These are phyloP conservation scores for Crithidia mellificae DNA, from an alignment of 208 protist genomes.

Conservation along the genomic window DNA sequence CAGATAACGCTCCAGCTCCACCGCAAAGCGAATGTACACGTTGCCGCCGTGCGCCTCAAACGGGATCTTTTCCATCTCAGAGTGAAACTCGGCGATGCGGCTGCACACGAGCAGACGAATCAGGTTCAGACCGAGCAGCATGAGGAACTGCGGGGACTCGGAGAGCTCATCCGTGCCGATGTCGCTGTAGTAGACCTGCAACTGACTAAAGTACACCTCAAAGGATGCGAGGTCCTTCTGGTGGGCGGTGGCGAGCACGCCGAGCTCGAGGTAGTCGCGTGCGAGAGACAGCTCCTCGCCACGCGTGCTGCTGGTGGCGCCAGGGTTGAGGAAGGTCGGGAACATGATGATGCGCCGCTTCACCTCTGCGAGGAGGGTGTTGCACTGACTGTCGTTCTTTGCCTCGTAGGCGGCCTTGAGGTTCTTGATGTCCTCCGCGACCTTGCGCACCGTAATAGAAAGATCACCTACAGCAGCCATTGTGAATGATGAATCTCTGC, in stretches of 20 bases:
- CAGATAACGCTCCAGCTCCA: constrained; percentile 87
- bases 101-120: constrained; percentile 86
- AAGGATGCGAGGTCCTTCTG: constrained; percentile 79
- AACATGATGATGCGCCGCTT: constrained; percentile 82
- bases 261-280: constrained; percentile 86
- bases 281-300: constrained; percentile 79
- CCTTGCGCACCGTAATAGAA: constrained; percentile 64
- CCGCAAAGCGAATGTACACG: constrained; percentile 81
- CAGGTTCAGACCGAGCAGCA: constrained; percentile 90
- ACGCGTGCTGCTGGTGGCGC: constrained; percentile 64
- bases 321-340: constrained; percentile 86
- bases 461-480: constrained; percentile 46
- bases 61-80: constrained; percentile 91
- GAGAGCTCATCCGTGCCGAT: constrained; percentile 59
- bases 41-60: constrained; percentile 66
- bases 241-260: constrained; percentile 74
- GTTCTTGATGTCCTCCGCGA: constrained; percentile 68
- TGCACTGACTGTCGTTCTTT: constrained; percentile 57
- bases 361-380: constrained; percentile 53
- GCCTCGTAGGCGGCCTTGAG: constrained; percentile 77
- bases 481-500: neutral
- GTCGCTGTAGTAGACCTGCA: constrained; percentile 91
- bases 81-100: constrained; percentile 92
- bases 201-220: constrained; percentile 84
- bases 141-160: constrained; percentile 68